A percentile compares a stretch with the other conserved stretches of the same genome.
Conservation (phyloP, 1,284 basidiomycete genomes). For the Xerocomus amazonicus region DNA sequence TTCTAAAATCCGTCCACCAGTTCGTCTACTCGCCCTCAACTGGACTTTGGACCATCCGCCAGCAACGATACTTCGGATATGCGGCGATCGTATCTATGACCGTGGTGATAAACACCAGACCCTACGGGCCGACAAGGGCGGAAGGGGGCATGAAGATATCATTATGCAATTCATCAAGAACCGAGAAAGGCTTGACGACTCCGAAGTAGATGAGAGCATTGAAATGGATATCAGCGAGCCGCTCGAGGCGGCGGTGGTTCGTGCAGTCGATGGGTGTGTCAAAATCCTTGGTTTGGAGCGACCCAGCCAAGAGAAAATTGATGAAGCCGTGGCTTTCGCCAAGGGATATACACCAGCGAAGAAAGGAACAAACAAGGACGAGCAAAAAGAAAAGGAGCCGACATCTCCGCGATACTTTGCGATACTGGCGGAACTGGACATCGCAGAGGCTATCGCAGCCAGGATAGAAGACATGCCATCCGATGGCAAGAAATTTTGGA, state of each 20-base stretch:
- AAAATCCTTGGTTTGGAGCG: conserved; percentile 45
- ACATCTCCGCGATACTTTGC: conserved; percentile 64
- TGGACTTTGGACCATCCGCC: conserved; percentile 63
- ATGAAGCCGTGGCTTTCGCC: conserved; percentile 55
- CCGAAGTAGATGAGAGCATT: conserved; percentile 64
- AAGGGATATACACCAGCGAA: conserved; percentile 48
- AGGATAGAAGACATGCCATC: conserved; percentile 31
- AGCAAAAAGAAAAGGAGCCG: conserved; percentile 32
- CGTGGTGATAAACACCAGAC: conserved; percentile 87
- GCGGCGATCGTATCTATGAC: conserved; percentile 65
- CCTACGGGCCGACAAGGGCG: conserved; percentile 54
- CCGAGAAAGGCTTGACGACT: conserved; percentile 61
- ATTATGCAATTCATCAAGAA: conserved; percentile 76
- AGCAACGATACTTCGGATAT: conserved; percentile 66
- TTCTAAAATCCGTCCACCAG: conserved; percentile 42
- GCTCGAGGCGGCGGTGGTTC: conserved; percentile 52
- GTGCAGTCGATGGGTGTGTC: conserved; percentile 60
- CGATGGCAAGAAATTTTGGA: conserved; percentile 47
- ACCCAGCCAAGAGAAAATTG: conserved; percentile 57
- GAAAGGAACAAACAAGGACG: conserved; percentile 35
- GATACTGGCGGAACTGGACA: conserved; percentile 69
- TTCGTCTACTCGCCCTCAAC: conserved; percentile 74
- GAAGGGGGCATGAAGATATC: conserved; percentile 72
- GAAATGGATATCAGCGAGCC: conserved; percentile 59
- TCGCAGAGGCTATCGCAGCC: conserved; percentile 46